Base-by-base conservation (phyloP, 2,329 filamentous ascomycete species). In the Penicillium sp. region DNA sequence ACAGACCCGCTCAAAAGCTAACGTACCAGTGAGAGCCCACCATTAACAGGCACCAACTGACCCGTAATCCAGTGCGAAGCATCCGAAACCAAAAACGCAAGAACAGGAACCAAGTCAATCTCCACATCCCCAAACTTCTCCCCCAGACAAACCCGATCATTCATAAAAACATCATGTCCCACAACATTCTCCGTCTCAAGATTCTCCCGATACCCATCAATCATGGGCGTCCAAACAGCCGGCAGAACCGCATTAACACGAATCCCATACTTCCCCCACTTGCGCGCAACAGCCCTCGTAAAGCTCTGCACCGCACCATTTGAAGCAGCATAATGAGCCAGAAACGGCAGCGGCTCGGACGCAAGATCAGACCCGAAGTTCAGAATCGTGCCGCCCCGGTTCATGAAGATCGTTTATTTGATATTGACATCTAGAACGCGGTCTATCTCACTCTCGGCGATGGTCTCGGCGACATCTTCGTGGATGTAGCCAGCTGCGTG, bases 21-120 rank as follows among this genome's bases (percentile, higher is more conserved):
- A 25, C 40, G 21, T 17, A 46, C 41, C 4, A 45, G 9, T n/a
- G 50, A 37, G 2, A 46, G 21, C 3, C 41, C 40, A 17, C 29
- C 50, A 46, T 46, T 46, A 15, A 40, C 40, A 38, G 50, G 41
- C 7, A 54, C 21, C 23, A 38, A 15, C 23, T 54, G 33, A 25
- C 33, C 25, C 0, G 31, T 47, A 12, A 54, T 31, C 51, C 21
- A 37, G 12, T 23, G 23, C 17, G 31, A 46, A 27, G 42, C 23
- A 47, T 54, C 42, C 29, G 42, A 54, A 27, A 54, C 23, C 6
- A 47, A 21, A 47, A 54, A 47, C 9, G 42, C 51, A 38, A 53
- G 41, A 25, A 47, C 31, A 47, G 42, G 42, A 21, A 46, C 42
- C 15, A 47, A 45, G 19, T 54, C 42, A 37, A 27, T 12, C n/a